phyloP scores from a whole-genome alignment of 495 filamentous ascomycete genomes.

The Hypoxylon crocopeplum region DNA sequence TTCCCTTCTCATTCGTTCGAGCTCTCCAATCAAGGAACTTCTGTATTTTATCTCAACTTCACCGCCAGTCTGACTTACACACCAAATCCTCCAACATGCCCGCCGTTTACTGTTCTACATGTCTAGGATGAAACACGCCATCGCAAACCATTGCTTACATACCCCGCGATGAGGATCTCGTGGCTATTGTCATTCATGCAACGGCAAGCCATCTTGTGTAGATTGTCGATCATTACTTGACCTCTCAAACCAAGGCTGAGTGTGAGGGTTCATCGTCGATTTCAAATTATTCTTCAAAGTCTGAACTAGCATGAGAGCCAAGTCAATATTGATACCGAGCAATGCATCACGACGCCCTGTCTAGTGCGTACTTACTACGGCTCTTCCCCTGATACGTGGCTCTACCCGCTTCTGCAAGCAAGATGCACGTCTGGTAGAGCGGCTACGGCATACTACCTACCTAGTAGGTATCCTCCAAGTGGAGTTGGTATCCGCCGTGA shows the following conservation, averaged over 20 bases:
- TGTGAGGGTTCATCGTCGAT: no score
- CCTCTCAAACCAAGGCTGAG: neutral
- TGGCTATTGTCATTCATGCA: constrained; percentile 4
- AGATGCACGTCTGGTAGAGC: constrained; percentile 16
- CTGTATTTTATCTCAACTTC: constrained; percentile 10
- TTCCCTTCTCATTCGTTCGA: constrained; percentile 16
- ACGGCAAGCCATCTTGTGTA: no score
- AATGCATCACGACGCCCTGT: no score
- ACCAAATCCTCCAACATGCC: constrained; percentile 20
- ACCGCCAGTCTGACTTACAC: constrained; percentile 33
- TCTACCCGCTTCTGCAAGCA: constrained; percentile 12
- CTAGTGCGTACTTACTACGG: no score
- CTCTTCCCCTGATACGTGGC: constrained; percentile 3
- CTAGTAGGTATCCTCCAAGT: constrained; percentile 13
- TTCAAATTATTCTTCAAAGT: no score
- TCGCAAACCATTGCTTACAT: constrained; percentile 2
- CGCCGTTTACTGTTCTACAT: constrained; percentile 8
- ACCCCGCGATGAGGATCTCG: neutral
- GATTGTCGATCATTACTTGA: no score
- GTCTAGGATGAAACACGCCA: constrained; percentile 8
- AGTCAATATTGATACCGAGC: no score
- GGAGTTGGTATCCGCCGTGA: constrained; percentile 15
- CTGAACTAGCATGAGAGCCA: neutral
- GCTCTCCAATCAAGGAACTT: neutral
- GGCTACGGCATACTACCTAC: constrained; percentile 21